These are phyloP conservation scores for Metschnikowia shivogae DNA, from an alignment of 805 yeast species.

Conservation along the genomic window DNA sequence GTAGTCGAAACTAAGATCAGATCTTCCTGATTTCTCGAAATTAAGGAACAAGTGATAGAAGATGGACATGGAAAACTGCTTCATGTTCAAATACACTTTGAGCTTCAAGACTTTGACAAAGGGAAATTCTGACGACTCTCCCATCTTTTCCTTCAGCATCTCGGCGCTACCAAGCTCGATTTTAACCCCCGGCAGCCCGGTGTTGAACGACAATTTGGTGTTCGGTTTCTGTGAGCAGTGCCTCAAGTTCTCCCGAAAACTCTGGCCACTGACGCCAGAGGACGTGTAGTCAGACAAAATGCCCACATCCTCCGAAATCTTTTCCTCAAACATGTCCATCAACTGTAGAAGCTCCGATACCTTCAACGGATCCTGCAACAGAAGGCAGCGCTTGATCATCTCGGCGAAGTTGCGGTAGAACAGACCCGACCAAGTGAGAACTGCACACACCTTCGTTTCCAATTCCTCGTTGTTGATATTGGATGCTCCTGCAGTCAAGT, in stretches of 20 bases:
- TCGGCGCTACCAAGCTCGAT: slow-evolving; percentile 1
- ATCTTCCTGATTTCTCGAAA: slow-evolving; percentile 30
- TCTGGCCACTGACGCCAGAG: neutral
- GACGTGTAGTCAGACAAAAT: slow-evolving; percentile 1
- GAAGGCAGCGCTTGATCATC: slow-evolving; percentile 34
- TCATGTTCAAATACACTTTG: slow-evolving; percentile 26
- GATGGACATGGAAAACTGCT: slow-evolving; percentile 26
- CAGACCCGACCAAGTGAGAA: neutral
- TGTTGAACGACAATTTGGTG: neutral
- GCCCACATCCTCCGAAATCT: slow-evolving; percentile 6
- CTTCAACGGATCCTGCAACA: slow-evolving; percentile 36
- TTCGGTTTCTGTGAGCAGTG: neutral
- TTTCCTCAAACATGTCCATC: slow-evolving; percentile 6
- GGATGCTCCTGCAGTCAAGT: slow-evolving; percentile 30
- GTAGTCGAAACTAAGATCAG: slow-evolving; percentile 31
- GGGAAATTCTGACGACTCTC: slow-evolving; percentile 2
- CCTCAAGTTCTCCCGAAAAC: neutral
- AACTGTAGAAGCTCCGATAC: slow-evolving; percentile 32
- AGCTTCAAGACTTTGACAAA: slow-evolving; percentile 17
- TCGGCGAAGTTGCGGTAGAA: slow-evolving; percentile 26
- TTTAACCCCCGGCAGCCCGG: slow-evolving; percentile 4
- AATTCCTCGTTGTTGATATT: slow-evolving; percentile 31
- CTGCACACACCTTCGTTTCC: slow-evolving; percentile 31
- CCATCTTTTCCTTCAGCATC: slow-evolving; percentile 2
- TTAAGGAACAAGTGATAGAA: slow-evolving; percentile 35